Conservation (phyloP, 2,329 filamentous ascomycete genomes). For the Colletotrichum sp. region DNA sequence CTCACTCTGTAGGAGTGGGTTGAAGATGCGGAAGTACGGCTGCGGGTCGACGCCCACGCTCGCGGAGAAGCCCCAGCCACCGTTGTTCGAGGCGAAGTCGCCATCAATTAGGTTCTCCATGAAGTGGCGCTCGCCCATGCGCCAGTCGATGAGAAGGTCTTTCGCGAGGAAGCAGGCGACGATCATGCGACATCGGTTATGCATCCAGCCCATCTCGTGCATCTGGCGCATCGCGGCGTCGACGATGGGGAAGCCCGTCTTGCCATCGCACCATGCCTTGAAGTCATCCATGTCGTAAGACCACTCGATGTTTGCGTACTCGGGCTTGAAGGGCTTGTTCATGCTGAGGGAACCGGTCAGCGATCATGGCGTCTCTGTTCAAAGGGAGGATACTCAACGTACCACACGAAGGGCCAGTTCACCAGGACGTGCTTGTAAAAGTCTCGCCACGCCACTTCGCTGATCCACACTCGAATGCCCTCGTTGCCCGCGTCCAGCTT, state of each 20-base stretch:
- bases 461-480: conserved; percentile 77
- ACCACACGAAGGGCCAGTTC: conserved; percentile 84
- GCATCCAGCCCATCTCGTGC: conserved; percentile 74
- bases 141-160: conserved; percentile 83
- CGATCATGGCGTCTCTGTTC: not conserved
- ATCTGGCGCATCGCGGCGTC: conserved; percentile 88
- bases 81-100: conserved; percentile 80
- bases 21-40: conserved; percentile 91
- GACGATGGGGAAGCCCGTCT: conserved; percentile 82
- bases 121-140: conserved; percentile 80
- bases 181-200: conserved; percentile 86
- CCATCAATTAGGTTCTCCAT: conserved; percentile 83
- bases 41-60: conserved; percentile 81
- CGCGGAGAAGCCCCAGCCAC: conserved; percentile 62
- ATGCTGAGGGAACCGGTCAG: conserved; percentile 38
- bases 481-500: conserved; percentile 69
- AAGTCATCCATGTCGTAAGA: conserved; percentile 76
- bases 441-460: conserved; percentile 84
- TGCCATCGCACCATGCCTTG: conserved; percentile 73
- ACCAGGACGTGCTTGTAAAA: conserved; percentile 88
- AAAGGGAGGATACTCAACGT: conserved; percentile 28
- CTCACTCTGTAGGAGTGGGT: conserved; percentile 82
- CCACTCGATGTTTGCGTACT: conserved; percentile 84
- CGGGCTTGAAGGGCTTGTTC: conserved; percentile 75
- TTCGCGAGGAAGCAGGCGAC: conserved; percentile 82